phyloP scores from a whole-genome alignment of 1,139 yeast species.

The Debaryomyces robertsiae region DNA sequence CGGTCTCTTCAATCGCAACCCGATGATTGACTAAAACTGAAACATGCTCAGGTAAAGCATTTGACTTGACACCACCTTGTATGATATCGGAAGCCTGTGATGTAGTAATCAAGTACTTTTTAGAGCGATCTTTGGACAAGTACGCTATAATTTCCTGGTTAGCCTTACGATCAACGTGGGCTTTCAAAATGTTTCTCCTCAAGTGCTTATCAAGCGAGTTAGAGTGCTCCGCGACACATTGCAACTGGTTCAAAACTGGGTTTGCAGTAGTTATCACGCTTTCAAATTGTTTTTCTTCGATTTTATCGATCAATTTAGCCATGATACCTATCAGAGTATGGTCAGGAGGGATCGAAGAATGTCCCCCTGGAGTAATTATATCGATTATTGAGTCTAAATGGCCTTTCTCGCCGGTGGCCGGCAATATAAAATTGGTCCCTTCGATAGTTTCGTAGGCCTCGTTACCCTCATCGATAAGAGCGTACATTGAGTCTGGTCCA shows the following conservation, averaged over 20 bases:
- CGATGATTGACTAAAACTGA: constrained; percentile 60
- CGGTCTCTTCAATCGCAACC: constrained; percentile 53
- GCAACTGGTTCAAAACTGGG: constrained; percentile 44
- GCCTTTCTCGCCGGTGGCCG: constrained; percentile 56
- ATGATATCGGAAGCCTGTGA: constrained; percentile 72
- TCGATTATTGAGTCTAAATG: constrained; percentile 40
- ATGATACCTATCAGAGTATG: constrained; percentile 52
- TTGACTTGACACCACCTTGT: constrained; percentile 69
- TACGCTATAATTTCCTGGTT: constrained; percentile 43
- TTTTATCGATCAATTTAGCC: constrained; percentile 38
- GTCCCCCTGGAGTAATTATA: constrained; percentile 50
- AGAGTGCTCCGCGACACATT: constrained; percentile 49
- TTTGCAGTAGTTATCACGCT: constrained; percentile 41
- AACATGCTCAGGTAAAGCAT: constrained; percentile 74
- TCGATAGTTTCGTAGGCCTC: constrained; percentile 35
- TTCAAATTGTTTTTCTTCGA: constrained; percentile 40
- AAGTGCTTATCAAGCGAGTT: constrained; percentile 28
- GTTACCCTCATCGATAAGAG: constrained; percentile 51
- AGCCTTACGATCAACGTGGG: constrained; percentile 44
- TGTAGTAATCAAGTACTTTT: constrained; percentile 55
- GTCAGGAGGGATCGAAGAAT: constrained; percentile 50
- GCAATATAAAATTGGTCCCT: constrained; percentile 54
- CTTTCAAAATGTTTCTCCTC: constrained; percentile 41
- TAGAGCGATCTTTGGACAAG: constrained; percentile 21
- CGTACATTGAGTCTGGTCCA: constrained; percentile 44